Evolutionary conservation across 257 asterid species (phyloP).

Genomic region (Capsicum chinense): DNA sequence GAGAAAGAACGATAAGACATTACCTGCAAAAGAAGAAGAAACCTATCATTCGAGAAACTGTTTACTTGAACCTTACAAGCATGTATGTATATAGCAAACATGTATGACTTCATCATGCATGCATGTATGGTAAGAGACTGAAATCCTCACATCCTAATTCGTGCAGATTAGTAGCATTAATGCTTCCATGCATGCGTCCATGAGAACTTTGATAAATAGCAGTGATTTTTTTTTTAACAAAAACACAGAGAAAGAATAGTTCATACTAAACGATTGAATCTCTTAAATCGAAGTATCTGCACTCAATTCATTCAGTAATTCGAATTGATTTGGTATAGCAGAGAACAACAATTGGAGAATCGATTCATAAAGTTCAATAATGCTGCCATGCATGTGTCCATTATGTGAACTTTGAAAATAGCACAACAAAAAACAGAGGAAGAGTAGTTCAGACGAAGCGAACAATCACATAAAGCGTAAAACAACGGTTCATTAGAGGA

Average conservation of each 20-base stretch:
- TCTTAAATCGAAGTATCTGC: no score
- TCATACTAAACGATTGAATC: neutral
- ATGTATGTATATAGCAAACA: neutral
- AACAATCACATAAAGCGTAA: no score
- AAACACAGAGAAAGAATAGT: neutral
- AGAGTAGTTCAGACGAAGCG: no score
- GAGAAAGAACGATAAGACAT: conserved; percentile 43
- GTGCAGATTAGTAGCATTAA: neutral
- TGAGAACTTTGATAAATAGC: neutral
- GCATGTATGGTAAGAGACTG: neutral
- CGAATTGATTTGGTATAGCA: neutral
- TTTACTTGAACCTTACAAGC: neutral
- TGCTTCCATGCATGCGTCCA: neutral
- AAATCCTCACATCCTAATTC: neutral
- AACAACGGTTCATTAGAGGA: neutral
- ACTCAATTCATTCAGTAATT: neutral
- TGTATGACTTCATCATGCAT: neutral
- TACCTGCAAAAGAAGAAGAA: conserved; percentile 38
- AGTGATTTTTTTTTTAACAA: neutral
- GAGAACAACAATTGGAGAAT: neutral
- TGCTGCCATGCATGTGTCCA: no score
- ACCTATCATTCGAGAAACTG: neutral
- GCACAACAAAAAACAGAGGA: no score
- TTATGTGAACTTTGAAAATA: no score
- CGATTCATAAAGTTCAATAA: neutral